Conservation (phyloP, 306 rosid genomes). For the Dalbergia cultrata region DNA sequence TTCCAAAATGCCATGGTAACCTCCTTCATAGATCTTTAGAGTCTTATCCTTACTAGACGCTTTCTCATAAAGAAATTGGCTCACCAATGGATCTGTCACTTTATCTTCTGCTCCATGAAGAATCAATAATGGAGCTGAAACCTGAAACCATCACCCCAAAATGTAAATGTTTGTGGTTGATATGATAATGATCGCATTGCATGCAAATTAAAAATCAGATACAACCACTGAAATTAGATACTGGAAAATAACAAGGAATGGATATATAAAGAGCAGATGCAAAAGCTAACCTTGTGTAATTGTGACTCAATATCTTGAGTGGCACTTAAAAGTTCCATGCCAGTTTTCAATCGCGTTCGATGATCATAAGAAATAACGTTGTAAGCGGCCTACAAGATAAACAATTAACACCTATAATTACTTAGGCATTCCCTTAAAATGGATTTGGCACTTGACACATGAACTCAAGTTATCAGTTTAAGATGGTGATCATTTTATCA, state of each 20-base stretch:
- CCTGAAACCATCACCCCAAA: constrained; percentile 51
- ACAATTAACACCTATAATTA: not conserved
- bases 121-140: constrained; percentile 78
- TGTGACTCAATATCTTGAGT: constrained; percentile 76
- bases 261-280: not conserved
- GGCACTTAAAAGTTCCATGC: constrained; percentile 78
- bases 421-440: not conserved
- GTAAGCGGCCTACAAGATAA: constrained; percentile 68
- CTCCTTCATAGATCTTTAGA: constrained; percentile 69
- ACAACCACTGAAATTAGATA: not conserved
- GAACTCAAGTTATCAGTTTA: constrained; percentile 10
- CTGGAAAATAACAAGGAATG: not conserved
- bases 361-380: constrained; percentile 80
- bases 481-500: constrained; percentile 13
- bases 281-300: constrained; percentile 67
- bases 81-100: constrained; percentile 87
- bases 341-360: constrained; percentile 74
- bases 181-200: constrained; percentile 2
- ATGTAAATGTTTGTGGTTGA: not conserved
- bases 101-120: constrained; percentile 88
- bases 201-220: not conserved
- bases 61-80: constrained; percentile 79
- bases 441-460: not conserved
- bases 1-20: constrained; percentile 84
- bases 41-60: constrained; percentile 82